Evolutionary conservation across 306 rosid species (phyloP).

Genomic region (Trichosanthes cucumerina): DNA sequence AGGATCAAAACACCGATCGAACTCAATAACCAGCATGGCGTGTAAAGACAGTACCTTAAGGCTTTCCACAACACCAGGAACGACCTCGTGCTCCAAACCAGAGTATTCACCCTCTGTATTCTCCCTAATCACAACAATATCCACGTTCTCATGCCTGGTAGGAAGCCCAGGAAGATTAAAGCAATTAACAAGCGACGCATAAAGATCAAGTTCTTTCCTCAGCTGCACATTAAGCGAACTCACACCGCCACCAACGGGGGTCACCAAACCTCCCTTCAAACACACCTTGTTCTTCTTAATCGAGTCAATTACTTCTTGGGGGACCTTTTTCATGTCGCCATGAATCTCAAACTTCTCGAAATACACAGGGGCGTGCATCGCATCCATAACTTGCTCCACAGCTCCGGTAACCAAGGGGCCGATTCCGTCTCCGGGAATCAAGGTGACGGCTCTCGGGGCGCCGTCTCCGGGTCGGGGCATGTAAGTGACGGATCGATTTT

Average conservation of each 20-base stretch:
- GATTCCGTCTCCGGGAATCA: constrained; percentile 78
- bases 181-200: constrained; percentile 81
- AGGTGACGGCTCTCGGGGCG: constrained; percentile 54
- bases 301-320: constrained; percentile 62
- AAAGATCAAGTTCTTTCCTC: constrained; percentile 81
- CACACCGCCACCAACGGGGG: constrained; percentile 83
- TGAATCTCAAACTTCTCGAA: constrained; percentile 59
- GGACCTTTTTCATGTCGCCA: constrained; percentile 59
- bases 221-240: constrained; percentile 68
- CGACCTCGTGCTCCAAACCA: constrained; percentile 83
- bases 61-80: constrained; percentile 91
- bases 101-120: constrained; percentile 86
- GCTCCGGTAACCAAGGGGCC: constrained; percentile 71
- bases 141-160: constrained; percentile 65
- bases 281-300: constrained; percentile 77
- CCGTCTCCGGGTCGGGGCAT: constrained; percentile 90
- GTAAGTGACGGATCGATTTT: constrained; percentile 56
- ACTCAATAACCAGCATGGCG: background rate
- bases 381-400: constrained; percentile 80
- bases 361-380: constrained; percentile 74
- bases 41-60: constrained; percentile 43
- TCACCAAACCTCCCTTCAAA: constrained; percentile 65
- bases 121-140: constrained; percentile 77
- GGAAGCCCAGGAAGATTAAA: constrained; percentile 61
- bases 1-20: background rate